Base-by-base conservation (phyloP, 805 yeast genomes). In the Ogataea neopini region DNA sequence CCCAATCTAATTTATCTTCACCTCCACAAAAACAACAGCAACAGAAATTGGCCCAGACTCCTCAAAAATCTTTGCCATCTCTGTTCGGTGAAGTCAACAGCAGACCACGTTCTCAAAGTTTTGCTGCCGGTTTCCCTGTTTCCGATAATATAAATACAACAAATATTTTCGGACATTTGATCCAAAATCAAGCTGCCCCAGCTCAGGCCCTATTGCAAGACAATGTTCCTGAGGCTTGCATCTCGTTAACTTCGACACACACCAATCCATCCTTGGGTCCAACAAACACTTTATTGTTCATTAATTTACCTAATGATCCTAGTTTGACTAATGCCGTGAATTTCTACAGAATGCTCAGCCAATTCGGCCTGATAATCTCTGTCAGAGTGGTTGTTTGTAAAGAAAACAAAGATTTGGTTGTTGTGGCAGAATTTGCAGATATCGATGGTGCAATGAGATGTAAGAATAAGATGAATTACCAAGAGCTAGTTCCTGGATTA, bases 371-470 rank as follows among this genome's bases (percentile, higher is more conserved):
- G 4, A 73, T 85, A 20, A 65, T 75, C 42, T 76, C 85, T 2
- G 82, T 86, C 4, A 73, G 87, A 43, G 75, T 88, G 15, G 71
- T 89, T 38, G 69, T 73, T 18, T 66, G 69, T 45, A 62, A 61
- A 22, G 59, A 58, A 14, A 59, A 59, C 35, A 56, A 57, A 15
- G 71, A 68, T 43, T 48, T 68, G 39, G 64, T 67, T 25, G 88
- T 84, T 1, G 72, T 90, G 47, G 84, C 88, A 18, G 94, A 87
- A 64, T 91, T 88, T 64, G 76, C 77, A 3, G 71, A 77, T 22
- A 68, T 86, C 5, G 96, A 88, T 43, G 71, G 81, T 26, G 96
- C 99, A 7, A 81, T 87, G 74, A 77, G 75, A 40, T 89, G 96
- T 43, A 83, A 84, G 60, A 86, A 88, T 13, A 80, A 75, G 42